phyloP scores from a whole-genome alignment of 306 rosid species.

The Dryas alaskensis region DNA sequence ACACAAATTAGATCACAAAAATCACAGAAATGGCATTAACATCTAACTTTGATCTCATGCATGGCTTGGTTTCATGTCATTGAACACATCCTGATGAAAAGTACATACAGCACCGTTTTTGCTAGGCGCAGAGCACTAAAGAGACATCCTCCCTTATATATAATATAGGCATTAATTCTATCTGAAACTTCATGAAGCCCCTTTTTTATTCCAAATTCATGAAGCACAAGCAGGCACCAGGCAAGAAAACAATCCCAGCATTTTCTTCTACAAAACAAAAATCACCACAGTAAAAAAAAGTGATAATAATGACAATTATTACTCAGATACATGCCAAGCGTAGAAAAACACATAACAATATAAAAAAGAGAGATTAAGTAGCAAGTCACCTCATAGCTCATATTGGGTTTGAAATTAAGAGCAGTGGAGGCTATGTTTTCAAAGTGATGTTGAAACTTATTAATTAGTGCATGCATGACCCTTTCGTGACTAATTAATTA shows the following conservation, averaged over 20 bases:
- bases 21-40: neutral
- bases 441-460: neutral
- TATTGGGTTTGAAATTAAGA: slow-evolving; percentile 5
- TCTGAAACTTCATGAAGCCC: no score
- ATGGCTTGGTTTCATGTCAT: neutral
- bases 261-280: slow-evolving; percentile 51
- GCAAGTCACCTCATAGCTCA: neutral
- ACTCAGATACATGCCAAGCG: neutral
- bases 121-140: no score
- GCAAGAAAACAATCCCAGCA: slow-evolving; percentile 78
- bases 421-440: neutral
- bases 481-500: neutral
- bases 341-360: neutral
- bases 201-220: slow-evolving; percentile 26
- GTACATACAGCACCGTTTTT: neutral
- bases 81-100: neutral
- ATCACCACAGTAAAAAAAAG: neutral
- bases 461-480: neutral
- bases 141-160: no score
- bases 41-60: neutral
- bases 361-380: neutral
- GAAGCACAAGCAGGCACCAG: slow-evolving; percentile 74
- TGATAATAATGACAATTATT: neutral
- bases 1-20: neutral
- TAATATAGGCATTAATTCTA: no score